Conservation (phyloP, 345 rosid genomes). For the Limnanthes douglasii region DNA sequence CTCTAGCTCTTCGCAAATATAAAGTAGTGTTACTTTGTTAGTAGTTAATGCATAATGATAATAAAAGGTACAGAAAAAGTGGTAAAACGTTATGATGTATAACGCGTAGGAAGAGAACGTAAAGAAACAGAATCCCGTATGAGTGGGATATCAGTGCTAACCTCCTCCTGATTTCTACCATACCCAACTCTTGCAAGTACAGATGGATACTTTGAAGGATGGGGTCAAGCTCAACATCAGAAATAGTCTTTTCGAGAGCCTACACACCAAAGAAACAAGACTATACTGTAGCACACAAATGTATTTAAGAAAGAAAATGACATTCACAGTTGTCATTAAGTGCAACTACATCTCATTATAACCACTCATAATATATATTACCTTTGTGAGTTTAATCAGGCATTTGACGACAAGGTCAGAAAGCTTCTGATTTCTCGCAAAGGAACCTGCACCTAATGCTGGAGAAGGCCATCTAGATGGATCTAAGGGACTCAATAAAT, state of each 20-base stretch:
- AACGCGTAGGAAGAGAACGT: no score
- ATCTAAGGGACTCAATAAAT: constrained; percentile 81
- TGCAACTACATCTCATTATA: no score
- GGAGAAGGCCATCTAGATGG: constrained; percentile 95
- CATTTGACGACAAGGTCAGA: constrained; percentile 99
- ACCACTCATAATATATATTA: constrained; percentile 12
- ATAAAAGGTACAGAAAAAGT: no score
- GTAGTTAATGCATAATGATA: no score
- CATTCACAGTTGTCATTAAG: no score
- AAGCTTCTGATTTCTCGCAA: constrained; percentile 85
- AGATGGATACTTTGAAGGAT: constrained; percentile 96
- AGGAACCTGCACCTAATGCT: constrained; percentile 52
- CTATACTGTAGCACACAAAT: constrained; percentile 5
- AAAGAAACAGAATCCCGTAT: no score
- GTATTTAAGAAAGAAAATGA: no score
- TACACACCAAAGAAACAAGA: constrained; percentile 15
- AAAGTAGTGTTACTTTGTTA: no score
- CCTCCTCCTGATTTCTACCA: constrained; percentile 99
- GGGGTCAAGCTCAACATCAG: constrained; percentile 95
- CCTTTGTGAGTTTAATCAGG: constrained; percentile 96
- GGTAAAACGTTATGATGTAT: no score
- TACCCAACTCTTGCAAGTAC: constrained; percentile 90
- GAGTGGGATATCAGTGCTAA: no score
- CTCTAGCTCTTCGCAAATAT: constrained; percentile 90
- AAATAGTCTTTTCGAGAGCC: constrained; percentile 96